Evolutionary conservation across 1,139 yeast species (phyloP).

Genomic region (Komagataea norvegica): DNA sequence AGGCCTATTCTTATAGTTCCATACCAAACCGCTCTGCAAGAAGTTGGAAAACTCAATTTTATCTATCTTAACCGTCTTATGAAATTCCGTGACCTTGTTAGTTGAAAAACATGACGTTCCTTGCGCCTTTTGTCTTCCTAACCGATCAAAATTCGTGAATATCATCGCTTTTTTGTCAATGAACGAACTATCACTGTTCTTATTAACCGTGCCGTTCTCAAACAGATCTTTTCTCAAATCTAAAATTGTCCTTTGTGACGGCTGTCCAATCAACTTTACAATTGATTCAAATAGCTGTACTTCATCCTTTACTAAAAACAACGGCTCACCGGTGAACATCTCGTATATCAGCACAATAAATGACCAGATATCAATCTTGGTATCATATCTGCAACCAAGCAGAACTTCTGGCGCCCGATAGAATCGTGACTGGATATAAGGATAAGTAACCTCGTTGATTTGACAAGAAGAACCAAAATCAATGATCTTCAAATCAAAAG

Average conservation of each 20-base stretch:
- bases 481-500: conserved; percentile 46
- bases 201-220: conserved; percentile 31
- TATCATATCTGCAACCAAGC: conserved; percentile 69
- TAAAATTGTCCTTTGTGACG: conserved; percentile 38
- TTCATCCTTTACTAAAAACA: conserved; percentile 70
- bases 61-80: conserved; percentile 17
- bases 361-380: conserved; percentile 78
- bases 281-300: conserved; percentile 57
- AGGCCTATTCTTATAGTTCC: conserved; percentile 23
- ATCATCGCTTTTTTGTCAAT: conserved; percentile 22
- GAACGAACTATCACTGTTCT: conserved; percentile 14
- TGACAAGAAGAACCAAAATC: conserved; percentile 64
- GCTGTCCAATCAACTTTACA: conserved; percentile 60
- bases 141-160: conserved; percentile 37
- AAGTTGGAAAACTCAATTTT: conserved; percentile 18
- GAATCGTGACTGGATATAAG: conserved; percentile 61
- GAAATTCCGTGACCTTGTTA: conserved; percentile 15
- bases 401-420: conserved; percentile 78
- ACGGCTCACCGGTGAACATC: conserved; percentile 58
- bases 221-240: conserved; percentile 32
- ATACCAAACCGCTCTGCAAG: conserved; percentile 17
- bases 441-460: conserved; percentile 42
- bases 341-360: conserved; percentile 68
- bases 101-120: conserved; percentile 2
- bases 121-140: conserved; percentile 34